phyloP scores from a whole-genome alignment of 495 filamentous ascomycete species.

The Xylaria bambusicola region DNA sequence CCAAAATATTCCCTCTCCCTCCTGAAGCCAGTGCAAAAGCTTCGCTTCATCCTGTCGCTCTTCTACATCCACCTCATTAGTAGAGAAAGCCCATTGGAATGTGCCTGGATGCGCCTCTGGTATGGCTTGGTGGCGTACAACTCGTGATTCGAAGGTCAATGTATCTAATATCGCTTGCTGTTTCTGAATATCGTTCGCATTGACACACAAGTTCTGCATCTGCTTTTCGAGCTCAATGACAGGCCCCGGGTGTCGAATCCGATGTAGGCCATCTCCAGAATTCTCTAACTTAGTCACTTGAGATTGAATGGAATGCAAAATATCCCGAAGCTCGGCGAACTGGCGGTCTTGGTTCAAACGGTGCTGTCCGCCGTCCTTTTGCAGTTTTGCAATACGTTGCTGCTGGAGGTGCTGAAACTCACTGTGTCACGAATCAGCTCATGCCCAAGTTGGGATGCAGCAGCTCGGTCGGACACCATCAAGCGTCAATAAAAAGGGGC shows the following conservation, averaged over 20 bases:
- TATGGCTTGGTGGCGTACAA: conserved; percentile 15
- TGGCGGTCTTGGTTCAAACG: conserved; percentile 15
- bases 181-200: conserved; percentile 7
- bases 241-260: conserved; percentile 1
- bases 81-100: conserved; percentile 15
- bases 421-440: not conserved
- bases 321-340: conserved; percentile 9
- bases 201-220: conserved; percentile 3
- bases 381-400: conserved; percentile 8
- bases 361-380: conserved; percentile 6
- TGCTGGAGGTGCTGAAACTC: conserved; percentile 13
- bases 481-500: not conserved
- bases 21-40: conserved; percentile 27
- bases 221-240: conserved; percentile 10
- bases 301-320: conserved; percentile 11
- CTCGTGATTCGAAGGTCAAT: conserved; percentile 17
- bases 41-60: not conserved
- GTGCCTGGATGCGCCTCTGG: conserved; percentile 13
- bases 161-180: conserved; percentile 18
- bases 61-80: not conserved
- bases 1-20: conserved; percentile 31
- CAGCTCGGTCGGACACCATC: not conserved
- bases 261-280: not conserved
- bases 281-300: conserved; percentile 4
- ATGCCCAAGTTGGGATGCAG: too few species aligned